Percentiles rank a stretch among this genome's conserved stretches.
Evolutionary conservation across 1,284 basidiomycete genomes (phyloP).

Genomic region (Gastroboletus turbinatus): DNA sequence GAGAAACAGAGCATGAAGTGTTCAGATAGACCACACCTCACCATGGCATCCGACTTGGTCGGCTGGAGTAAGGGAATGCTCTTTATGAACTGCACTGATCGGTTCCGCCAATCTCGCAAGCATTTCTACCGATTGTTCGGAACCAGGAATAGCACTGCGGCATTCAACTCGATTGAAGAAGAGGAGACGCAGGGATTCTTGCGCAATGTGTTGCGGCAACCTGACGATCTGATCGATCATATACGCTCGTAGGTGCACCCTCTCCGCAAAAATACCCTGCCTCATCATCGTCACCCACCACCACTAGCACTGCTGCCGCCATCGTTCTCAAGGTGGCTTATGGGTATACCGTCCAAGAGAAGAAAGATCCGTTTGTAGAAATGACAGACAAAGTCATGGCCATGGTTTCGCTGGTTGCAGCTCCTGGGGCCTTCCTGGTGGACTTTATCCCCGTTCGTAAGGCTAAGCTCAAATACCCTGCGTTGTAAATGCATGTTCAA

Average conservation of each 20-base stretch:
- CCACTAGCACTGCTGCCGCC: conserved; percentile 10
- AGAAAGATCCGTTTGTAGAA: too few species aligned
- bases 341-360: conserved; percentile 26
- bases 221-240: conserved; percentile 21
- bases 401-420: background rate
- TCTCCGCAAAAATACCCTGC: background rate
- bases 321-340: conserved; percentile 23
- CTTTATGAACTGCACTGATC: conserved; percentile 23
- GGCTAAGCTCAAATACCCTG: too few species aligned
- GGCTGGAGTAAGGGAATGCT: conserved; percentile 25
- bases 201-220: too few species aligned
- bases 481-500: too few species aligned
- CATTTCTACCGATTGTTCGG: conserved; percentile 30
- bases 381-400: too few species aligned
- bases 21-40: too few species aligned
- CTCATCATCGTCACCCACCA: background rate
- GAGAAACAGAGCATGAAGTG: conserved; percentile 31
- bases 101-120: conserved; percentile 21
- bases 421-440: too few species aligned
- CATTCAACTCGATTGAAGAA: conserved; percentile 21
- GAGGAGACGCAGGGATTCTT: conserved; percentile 15
- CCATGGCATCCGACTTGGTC: conserved; percentile 27
- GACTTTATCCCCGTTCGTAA: too few species aligned
- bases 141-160: conserved; percentile 14
- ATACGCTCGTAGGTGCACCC: conserved; percentile 21